Base-by-base conservation (phyloP, 2,329 filamentous ascomycete species). In the Alternaria metachromatica region DNA sequence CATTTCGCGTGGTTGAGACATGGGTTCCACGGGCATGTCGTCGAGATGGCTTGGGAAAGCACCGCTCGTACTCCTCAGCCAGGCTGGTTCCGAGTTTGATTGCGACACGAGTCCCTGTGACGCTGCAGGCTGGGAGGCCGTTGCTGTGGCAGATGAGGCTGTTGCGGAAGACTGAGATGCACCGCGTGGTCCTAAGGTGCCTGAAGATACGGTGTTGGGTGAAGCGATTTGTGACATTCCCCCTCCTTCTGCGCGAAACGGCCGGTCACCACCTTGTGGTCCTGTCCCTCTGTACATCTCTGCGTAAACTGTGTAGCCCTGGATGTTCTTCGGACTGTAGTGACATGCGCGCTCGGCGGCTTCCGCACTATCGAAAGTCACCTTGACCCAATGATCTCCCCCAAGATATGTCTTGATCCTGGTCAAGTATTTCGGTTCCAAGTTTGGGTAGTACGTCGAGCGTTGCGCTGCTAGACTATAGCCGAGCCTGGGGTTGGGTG, bases 321-420 rank as follows among this genome's bases (percentile, higher is more conserved):
- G 81, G 53, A 85, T 80, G 57, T 75, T 78, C 63, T 85, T 83
- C 9, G 84, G 84, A 30, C 80, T 82, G 62, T 81, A 79, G 61
- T 84, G 80, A 65, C 81, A 82, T 21, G 84, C 84, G 62, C 82
- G 75, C 63, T 85, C 84, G 1, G 84, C 84, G 3, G 83, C 82
- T 65, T 83, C 80, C 18, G 81, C 79, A 5, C 81, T 83, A 68
- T 85, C 82, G 63, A 85, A 86, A 2, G 84, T 86, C 59, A 86
- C 81, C 65, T 86, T 86, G 65, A 97, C 93, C 95, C 95, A 98
- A 83, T 97, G 92, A 71, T 92, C 87, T 46, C 95, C 95, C 54
- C 93, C 92, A 49, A 90, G 91, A 66, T 93, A 94, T 65, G 87
- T 88, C 80, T 94, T 93, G 75, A 95, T 92, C 78, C 94, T 91